Evolutionary conservation across 2,329 filamentous ascomycete species (phyloP).

Genomic region (Huntiella abstrusa): DNA sequence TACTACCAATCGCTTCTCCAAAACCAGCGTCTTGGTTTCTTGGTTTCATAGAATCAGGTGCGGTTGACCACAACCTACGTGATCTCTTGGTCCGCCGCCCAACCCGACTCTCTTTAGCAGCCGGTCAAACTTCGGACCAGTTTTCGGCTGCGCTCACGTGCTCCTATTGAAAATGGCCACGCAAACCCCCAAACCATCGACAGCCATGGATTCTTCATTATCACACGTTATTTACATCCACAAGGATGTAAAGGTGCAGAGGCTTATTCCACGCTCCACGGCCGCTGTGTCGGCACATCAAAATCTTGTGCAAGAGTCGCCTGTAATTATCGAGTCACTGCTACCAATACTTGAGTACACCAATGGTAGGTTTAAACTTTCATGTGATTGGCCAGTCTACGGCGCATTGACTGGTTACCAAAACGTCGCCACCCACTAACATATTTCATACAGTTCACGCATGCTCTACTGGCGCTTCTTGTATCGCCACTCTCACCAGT

Average conservation of each 20-base stretch:
- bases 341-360: conserved; percentile 34
- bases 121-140: not conserved
- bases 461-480: conserved; percentile 33
- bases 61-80: conserved; percentile 5
- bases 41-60: conserved; percentile 2
- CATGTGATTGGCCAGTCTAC: conserved; percentile 1
- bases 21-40: not conserved
- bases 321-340: conserved; percentile 27
- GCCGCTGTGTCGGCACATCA: conserved; percentile 13
- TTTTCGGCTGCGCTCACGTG: conserved; percentile 13
- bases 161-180: conserved; percentile 34
- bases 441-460: conserved; percentile 27
- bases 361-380: conserved; percentile 25
- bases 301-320: conserved; percentile 19
- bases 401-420: not conserved
- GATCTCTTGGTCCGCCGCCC: conserved; percentile 7
- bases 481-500: conserved; percentile 32
- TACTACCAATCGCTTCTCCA: not conserved
- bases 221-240: conserved; percentile 44
- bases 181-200: conserved; percentile 20
- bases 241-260: conserved; percentile 30
- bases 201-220: conserved; percentile 36
- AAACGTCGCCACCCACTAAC: conserved; percentile 13
- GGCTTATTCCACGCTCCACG: conserved; percentile 19
- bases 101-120: not conserved